Evolutionary conservation across 495 filamentous ascomycete genomes (phyloP).

Genomic region (Corynascus novoguineensis): DNA sequence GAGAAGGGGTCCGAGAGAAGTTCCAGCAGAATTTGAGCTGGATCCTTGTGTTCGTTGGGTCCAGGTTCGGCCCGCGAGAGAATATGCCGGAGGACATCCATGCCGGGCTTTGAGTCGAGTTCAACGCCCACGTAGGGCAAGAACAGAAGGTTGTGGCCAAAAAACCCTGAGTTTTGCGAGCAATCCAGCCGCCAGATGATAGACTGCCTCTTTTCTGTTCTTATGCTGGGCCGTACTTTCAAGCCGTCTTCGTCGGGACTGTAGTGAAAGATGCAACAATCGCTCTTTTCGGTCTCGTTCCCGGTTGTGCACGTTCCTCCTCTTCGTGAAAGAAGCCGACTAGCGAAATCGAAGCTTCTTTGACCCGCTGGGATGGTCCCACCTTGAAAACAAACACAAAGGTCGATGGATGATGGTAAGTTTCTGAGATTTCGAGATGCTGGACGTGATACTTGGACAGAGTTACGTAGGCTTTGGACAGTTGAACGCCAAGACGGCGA

Average conservation of each 20-base stretch:
- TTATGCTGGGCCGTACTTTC: too few species aligned
- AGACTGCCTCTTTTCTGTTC: too few species aligned
- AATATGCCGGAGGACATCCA: slow-evolving; percentile 19
- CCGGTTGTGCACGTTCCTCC: not conserved
- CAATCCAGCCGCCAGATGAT: not conserved
- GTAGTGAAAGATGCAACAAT: too few species aligned
- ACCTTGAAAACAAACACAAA: not conserved
- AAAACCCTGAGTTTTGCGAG: not conserved
- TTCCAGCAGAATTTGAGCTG: slow-evolving; percentile 35
- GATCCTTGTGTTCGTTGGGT: slow-evolving; percentile 8
- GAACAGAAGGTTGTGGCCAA: slow-evolving; percentile 9
- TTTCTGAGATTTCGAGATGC: not conserved
- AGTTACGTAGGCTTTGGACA: slow-evolving; percentile 5
- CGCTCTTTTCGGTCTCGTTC: not conserved
- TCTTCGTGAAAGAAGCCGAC: too few species aligned
- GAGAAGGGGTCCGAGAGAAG: slow-evolving; percentile 47
- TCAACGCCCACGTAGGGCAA: slow-evolving; percentile 13
- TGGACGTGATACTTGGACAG: not conserved
- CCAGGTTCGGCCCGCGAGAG: slow-evolving; percentile 19
- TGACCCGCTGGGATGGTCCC: not conserved
- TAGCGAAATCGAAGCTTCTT: not conserved
- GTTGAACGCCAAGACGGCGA: slow-evolving; percentile 8
- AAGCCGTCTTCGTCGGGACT: too few species aligned
- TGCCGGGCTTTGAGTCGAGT: not conserved
- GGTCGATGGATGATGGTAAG: not conserved